Evolutionary conservation across 164 flowering plant genomes (phyloP).

Genomic region (Chloranthus sessilifolius): DNA sequence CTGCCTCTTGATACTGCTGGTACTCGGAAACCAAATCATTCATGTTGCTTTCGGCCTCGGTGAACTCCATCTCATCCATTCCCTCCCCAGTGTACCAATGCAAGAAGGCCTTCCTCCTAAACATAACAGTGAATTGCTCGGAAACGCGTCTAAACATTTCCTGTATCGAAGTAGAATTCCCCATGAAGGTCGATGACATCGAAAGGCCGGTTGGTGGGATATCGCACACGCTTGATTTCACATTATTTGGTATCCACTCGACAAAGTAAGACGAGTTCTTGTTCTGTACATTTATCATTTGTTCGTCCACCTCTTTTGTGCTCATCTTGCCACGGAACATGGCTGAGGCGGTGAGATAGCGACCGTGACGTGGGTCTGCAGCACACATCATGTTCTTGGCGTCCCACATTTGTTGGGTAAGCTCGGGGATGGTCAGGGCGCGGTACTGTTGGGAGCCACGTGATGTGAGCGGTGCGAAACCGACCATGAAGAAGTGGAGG

Average conservation of each 20-base stretch:
- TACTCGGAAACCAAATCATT: slow-evolving; percentile 70
- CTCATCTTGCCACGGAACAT: slow-evolving; percentile 72
- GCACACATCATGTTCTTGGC: slow-evolving; percentile 82
- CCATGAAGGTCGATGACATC: slow-evolving; percentile 65
- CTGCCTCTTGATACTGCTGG: slow-evolving; percentile 72
- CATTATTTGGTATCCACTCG: slow-evolving; percentile 73
- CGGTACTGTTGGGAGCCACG: slow-evolving; percentile 62
- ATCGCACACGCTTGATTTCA: slow-evolving; percentile 67
- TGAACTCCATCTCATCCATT: slow-evolving; percentile 77
- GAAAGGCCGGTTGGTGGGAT: slow-evolving; percentile 55
- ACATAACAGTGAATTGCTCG: slow-evolving; percentile 72
- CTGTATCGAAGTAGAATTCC: slow-evolving; percentile 63
- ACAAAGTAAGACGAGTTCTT: slow-evolving; percentile 73
- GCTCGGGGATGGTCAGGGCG: slow-evolving; percentile 66
- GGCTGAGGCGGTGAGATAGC: slow-evolving; percentile 69
- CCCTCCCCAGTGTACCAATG: slow-evolving; percentile 79
- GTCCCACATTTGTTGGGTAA: slow-evolving; percentile 73
- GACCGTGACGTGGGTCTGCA: slow-evolving; percentile 67
- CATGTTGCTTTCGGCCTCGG: slow-evolving; percentile 75
- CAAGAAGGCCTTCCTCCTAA: slow-evolving; percentile 60
- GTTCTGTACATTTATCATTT: slow-evolving; percentile 67
- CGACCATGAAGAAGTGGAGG: slow-evolving; percentile 76
- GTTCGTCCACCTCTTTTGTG: slow-evolving; percentile 68
- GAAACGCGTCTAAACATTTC: slow-evolving; percentile 61
- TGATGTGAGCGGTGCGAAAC: slow-evolving; percentile 64